These are phyloP conservation scores for Heliamphora exappendiculata DNA, from an alignment of 148 eudicot species.

Conservation along the genomic window DNA sequence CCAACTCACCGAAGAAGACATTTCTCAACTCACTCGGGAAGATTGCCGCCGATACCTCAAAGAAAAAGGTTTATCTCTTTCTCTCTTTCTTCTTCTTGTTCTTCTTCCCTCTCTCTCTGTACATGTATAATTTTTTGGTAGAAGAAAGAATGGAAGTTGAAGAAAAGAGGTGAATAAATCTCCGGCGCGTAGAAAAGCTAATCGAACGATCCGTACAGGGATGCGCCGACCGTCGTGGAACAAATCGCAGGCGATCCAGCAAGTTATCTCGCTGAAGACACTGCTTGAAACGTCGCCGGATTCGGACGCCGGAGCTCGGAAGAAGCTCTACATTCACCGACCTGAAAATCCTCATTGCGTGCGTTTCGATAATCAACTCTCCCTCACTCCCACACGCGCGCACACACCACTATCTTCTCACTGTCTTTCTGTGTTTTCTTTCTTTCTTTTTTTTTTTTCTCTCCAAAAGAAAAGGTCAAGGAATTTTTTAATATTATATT, in stretches of 20 bases:
- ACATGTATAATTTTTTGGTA: not conserved
- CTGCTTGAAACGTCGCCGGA: constrained; percentile 65
- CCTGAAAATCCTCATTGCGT: constrained; percentile 27
- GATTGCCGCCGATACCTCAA: constrained; percentile 96
- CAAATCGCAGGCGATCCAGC: constrained; percentile 98
- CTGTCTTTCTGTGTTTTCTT: constrained; percentile 8
- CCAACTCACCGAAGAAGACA: constrained; percentile 87
- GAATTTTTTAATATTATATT: constrained; percentile 7
- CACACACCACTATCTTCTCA: not conserved
- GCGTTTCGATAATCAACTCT: constrained; percentile 14
- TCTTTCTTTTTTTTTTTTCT: not conserved
- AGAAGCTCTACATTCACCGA: constrained; percentile 26
- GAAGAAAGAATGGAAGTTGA: not conserved
- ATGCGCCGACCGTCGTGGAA: constrained; percentile 98
- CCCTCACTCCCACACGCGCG: not conserved
- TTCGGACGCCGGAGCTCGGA: constrained; percentile 26
- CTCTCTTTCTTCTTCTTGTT: not conserved
- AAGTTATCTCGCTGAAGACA: constrained; percentile 76
- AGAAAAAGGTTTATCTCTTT: constrained; percentile 51
- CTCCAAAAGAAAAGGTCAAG: not conserved
- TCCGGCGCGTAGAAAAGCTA: constrained; percentile 8
- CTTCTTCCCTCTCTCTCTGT: not conserved
- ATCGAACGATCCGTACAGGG: constrained; percentile 32
- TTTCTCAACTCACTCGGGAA: constrained; percentile 96
- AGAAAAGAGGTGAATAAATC: not conserved